Evolutionary conservation across 75 land plant genomes (phyloP).

Genomic region (Pinus tabuliformis): DNA sequence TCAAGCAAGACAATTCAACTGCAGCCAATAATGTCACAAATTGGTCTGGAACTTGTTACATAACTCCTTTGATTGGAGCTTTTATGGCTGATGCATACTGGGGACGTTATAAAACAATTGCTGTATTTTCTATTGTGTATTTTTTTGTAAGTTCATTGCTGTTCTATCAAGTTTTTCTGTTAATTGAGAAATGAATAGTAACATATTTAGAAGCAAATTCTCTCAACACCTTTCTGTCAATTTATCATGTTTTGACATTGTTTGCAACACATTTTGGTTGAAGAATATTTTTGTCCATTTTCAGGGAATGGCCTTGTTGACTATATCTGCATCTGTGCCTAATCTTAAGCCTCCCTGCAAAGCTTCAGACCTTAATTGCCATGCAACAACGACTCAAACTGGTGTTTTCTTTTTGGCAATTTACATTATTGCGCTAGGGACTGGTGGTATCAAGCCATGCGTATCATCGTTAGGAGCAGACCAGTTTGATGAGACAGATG

Average conservation of each 20-base stretch:
- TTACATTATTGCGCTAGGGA: too few relatives aligned
- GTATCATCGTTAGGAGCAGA: too few relatives aligned
- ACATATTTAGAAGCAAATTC: too few relatives aligned
- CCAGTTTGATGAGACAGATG: too few relatives aligned
- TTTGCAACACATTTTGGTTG: neutral
- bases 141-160: constrained; percentile 49
- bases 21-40: constrained; percentile 88
- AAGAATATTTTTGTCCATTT: neutral
- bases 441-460: too few relatives aligned
- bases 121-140: constrained; percentile 68
- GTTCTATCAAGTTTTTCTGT: too few relatives aligned
- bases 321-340: constrained; percentile 67
- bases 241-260: too few relatives aligned
- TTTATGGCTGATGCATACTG: constrained; percentile 88
- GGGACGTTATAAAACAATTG: constrained; percentile 92
- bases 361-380: too few relatives aligned
- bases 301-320: constrained; percentile 74
- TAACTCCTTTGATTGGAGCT: constrained; percentile 89
- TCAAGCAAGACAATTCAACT: constrained; percentile 65
- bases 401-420: too few relatives aligned
- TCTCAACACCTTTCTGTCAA: too few relatives aligned
- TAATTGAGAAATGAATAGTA: too few relatives aligned
- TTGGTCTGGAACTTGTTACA: constrained; percentile 87
- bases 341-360: constrained; percentile 56
- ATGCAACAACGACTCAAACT: too few relatives aligned